Conservation (phyloP, 2,329 filamentous ascomycete genomes). For the Fusarium chuoi region DNA sequence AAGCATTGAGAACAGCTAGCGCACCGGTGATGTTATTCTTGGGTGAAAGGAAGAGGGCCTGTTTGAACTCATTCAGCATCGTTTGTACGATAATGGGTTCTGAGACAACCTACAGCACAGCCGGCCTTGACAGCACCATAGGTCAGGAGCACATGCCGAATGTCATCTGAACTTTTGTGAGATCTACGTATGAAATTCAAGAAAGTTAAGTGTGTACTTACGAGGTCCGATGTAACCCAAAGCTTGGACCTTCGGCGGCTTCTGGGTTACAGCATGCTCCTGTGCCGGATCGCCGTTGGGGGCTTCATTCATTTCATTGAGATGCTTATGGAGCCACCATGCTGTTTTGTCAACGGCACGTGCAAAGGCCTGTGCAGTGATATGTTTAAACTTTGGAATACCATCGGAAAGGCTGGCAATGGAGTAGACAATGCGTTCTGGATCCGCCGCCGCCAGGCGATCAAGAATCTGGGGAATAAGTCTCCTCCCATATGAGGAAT, state of each 20-base stretch:
- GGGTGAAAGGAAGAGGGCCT: slow-evolving; percentile 50
- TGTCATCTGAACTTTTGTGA: neutral
- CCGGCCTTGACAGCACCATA: neutral
- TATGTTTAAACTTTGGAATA: neutral
- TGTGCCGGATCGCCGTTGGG: neutral
- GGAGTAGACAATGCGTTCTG: neutral
- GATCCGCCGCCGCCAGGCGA: neutral
- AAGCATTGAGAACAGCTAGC: slow-evolving; percentile 46
- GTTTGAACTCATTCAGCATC: neutral
- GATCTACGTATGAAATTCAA: neutral
- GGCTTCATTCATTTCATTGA: neutral
- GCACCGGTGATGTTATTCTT: slow-evolving; percentile 49
- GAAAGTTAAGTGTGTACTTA: neutral
- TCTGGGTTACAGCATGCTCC: neutral
- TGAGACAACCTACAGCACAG: neutral
- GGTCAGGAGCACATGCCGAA: neutral
- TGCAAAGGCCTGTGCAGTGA: neutral
- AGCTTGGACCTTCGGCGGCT: neutral
- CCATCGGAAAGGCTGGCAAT: neutral
- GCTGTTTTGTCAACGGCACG: neutral
- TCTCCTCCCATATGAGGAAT: neutral
- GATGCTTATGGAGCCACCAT: neutral
- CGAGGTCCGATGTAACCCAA: neutral
- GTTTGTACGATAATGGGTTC: neutral
- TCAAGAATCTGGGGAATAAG: neutral